phyloP scores from a whole-genome alignment of 2,329 filamentous ascomycete genomes.

The Rachicladosporium sp. region DNA sequence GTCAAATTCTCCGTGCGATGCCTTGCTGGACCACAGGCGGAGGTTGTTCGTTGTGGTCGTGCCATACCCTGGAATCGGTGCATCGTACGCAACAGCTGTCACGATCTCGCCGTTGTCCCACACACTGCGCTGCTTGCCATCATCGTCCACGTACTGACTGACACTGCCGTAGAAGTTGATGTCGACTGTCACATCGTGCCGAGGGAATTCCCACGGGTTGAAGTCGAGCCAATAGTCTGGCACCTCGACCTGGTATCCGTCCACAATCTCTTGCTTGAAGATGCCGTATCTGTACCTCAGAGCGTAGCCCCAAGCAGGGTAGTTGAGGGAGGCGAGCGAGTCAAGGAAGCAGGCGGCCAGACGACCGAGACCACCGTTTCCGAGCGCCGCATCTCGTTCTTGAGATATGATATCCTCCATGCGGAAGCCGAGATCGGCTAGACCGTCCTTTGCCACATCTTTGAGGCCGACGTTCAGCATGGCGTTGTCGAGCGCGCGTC shows the following conservation, averaged over 20 bases:
- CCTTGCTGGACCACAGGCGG: slow-evolving; percentile 94
- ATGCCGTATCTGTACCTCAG: slow-evolving; percentile 87
- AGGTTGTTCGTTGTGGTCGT: slow-evolving; percentile 93
- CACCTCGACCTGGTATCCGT: slow-evolving; percentile 95
- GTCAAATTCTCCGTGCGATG: slow-evolving; percentile 92
- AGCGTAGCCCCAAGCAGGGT: slow-evolving; percentile 93
- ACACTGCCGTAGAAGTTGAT: slow-evolving; percentile 93
- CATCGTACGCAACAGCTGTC: slow-evolving; percentile 84
- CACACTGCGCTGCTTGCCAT: slow-evolving; percentile 56
- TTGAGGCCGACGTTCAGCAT: slow-evolving; percentile 94
- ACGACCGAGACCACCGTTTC: slow-evolving; percentile 89
- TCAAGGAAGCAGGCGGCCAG: slow-evolving; percentile 95
- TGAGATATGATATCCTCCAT: slow-evolving; percentile 92
- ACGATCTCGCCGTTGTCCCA: slow-evolving; percentile 96
- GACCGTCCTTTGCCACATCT: slow-evolving; percentile 68
- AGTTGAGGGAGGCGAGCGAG: slow-evolving; percentile 87
- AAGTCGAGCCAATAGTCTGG: slow-evolving; percentile 99
- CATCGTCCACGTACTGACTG: slow-evolving; percentile 56
- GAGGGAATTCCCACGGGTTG: slow-evolving; percentile 97
- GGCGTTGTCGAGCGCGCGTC: slow-evolving; percentile 88
- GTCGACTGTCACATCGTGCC: slow-evolving; percentile 89
- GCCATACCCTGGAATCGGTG: slow-evolving; percentile 71
- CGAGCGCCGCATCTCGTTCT: slow-evolving; percentile 90
- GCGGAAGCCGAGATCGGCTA: slow-evolving; percentile 82
- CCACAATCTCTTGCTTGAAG: slow-evolving; percentile 98